These are phyloP conservation scores for Chalciporus piperatoides DNA, from an alignment of 1,284 basidiomycete genomes.

Conservation along the genomic window DNA sequence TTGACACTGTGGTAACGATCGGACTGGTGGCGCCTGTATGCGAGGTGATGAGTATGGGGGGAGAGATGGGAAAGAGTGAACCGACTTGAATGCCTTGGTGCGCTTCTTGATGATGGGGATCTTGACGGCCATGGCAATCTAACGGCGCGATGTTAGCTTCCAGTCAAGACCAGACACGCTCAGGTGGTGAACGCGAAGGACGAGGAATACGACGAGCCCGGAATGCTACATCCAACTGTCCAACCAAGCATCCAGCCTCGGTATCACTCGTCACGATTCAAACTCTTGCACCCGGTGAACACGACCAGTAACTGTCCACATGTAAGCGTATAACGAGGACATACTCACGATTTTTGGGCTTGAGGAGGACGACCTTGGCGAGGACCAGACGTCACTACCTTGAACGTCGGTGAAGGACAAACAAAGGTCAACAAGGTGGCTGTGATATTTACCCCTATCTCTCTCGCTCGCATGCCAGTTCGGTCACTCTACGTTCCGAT, in stretches of 20 bases:
- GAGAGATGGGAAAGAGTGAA: slow-evolving; percentile 18
- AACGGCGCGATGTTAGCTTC: slow-evolving; percentile 21
- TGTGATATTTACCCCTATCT: slow-evolving; percentile 10
- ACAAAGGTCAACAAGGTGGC: slow-evolving; percentile 31
- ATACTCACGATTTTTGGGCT: slow-evolving; percentile 41
- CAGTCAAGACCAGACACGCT: slow-evolving; percentile 1
- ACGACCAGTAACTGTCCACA: background rate
- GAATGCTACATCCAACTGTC: slow-evolving; percentile 28
- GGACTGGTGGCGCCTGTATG: slow-evolving; percentile 87
- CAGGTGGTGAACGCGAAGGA: slow-evolving; percentile 5
- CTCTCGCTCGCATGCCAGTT: no score
- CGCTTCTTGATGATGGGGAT: slow-evolving; percentile 95
- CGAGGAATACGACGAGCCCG: background rate
- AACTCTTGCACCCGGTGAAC: background rate
- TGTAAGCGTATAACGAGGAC: background rate
- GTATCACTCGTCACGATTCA: background rate
- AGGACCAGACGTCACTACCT: slow-evolving; percentile 1
- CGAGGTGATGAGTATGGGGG: slow-evolving; percentile 17
- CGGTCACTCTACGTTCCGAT: no score
- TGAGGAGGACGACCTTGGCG: slow-evolving; percentile 29
- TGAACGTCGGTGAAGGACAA: slow-evolving; percentile 13
- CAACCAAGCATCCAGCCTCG: slow-evolving; percentile 33
- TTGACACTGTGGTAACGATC: slow-evolving; percentile 95
- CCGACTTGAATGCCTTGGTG: slow-evolving; percentile 91
- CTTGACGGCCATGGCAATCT: slow-evolving; percentile 76